Conservation (phyloP, 2,329 filamentous ascomycete genomes). For the Peltaster fructicola region DNA sequence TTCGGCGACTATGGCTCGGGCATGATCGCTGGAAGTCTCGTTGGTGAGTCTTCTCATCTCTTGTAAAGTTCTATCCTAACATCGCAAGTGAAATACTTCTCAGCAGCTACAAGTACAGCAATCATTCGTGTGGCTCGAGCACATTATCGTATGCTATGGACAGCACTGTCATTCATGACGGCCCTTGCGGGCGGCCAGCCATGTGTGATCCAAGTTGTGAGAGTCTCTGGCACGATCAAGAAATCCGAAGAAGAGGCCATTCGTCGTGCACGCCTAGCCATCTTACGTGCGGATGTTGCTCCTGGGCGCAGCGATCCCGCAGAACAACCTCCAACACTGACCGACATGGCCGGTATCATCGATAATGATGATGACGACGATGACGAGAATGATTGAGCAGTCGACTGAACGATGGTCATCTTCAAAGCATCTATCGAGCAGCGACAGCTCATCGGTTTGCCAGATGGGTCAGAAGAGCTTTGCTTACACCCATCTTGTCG, state of each 20-base stretch:
- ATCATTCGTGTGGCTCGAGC: slow-evolving; percentile 72
- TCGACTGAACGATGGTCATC: slow-evolving; percentile 4
- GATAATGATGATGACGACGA: slow-evolving; percentile 31
- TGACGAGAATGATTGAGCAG: slow-evolving; percentile 22
- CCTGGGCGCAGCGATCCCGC: slow-evolving; percentile 15
- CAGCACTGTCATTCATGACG: slow-evolving; percentile 66
- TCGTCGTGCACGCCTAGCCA: slow-evolving; percentile 52
- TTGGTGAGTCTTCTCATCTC: slow-evolving; percentile 32
- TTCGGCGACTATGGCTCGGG: slow-evolving; percentile 85
- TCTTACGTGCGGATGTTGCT: slow-evolving; percentile 45
- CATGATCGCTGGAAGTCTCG: slow-evolving; percentile 49
- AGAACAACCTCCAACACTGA: neutral
- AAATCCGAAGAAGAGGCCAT: slow-evolving; percentile 86
- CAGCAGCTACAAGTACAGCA: slow-evolving; percentile 78
- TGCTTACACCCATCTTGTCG: slow-evolving; percentile 33
- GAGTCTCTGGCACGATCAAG: slow-evolving; percentile 81
- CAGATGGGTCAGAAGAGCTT: too few species aligned
- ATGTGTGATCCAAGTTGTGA: slow-evolving; percentile 69
- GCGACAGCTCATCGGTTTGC: too few species aligned
- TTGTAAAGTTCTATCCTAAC: slow-evolving; percentile 1
- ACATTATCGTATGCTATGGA: slow-evolving; percentile 79
- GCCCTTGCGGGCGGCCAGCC: slow-evolving; percentile 41
- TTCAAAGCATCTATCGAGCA: too few species aligned
- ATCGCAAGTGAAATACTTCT: slow-evolving; percentile 74
- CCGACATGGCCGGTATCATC: slow-evolving; percentile 25